Evolutionary conservation across 2,329 filamentous ascomycete species (phyloP).

Genomic region (Aureobasidium vineae): DNA sequence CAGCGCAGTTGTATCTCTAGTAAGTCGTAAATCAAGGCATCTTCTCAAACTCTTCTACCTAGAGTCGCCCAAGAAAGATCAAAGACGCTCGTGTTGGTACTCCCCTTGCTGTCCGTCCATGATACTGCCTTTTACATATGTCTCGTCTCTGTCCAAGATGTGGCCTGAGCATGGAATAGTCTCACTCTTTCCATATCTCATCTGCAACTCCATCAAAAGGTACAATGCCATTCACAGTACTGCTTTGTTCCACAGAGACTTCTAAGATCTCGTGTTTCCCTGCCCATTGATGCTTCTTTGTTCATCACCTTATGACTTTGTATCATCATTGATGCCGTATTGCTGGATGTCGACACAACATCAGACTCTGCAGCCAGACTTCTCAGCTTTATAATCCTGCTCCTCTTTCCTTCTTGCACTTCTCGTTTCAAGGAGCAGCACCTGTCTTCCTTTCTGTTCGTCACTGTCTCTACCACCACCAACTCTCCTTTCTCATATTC

Average conservation of each 20-base stretch:
- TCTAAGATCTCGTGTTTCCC: background rate
- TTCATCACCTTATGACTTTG: background rate
- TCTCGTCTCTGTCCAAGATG: background rate
- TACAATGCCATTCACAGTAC: background rate
- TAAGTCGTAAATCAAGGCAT: background rate
- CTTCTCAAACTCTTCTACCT: background rate
- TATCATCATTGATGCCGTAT: background rate
- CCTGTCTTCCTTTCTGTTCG: background rate
- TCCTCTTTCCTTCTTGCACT: too few species aligned
- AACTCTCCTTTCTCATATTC: background rate
- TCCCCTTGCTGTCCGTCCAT: background rate
- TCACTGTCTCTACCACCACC: background rate
- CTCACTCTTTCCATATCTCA: background rate
- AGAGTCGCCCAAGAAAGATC: background rate
- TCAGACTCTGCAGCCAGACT: background rate
- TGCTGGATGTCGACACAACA: background rate
- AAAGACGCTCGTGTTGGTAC: background rate
- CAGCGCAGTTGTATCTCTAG: background rate
- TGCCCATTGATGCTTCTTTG: slow-evolving; percentile 1
- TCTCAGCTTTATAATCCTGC: background rate
- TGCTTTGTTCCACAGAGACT: background rate
- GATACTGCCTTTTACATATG: background rate
- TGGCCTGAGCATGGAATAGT: background rate
- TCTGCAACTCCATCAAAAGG: background rate
- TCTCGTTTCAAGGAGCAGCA: background rate